These are phyloP conservation scores for Trichoderma sp. DNA, from an alignment of 2,329 filamentous ascomycete species.

Conservation along the genomic window DNA sequence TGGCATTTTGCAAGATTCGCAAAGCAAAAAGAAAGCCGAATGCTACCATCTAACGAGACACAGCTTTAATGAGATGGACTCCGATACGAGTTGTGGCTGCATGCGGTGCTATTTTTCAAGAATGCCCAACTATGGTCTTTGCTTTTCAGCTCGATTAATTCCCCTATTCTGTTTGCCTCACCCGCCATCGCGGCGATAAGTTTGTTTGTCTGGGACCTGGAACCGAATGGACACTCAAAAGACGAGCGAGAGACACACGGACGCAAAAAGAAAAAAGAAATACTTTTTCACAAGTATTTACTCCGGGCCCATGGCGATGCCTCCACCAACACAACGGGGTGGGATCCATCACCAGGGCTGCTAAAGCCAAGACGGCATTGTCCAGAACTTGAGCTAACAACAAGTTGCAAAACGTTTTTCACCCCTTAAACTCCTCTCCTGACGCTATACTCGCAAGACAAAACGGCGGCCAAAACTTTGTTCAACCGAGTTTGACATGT, in stretches of 20 bases:
- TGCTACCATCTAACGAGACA: background rate
- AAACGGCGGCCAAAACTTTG: conserved; percentile 9
- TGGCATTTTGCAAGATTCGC: background rate
- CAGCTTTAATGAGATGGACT: background rate
- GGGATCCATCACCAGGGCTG: background rate
- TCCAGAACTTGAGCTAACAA: background rate
- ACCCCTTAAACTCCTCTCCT: background rate
- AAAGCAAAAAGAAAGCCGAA: background rate
- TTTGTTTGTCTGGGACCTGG: background rate
- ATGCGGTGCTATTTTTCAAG: conserved; percentile 12
- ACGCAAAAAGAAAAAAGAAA: background rate
- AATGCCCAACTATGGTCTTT: background rate
- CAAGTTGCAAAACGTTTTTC: background rate
- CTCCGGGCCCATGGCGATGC: background rate
- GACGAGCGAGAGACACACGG: background rate
- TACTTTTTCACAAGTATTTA: background rate
- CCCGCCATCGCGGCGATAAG: background rate
- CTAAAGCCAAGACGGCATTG: background rate
- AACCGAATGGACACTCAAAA: background rate
- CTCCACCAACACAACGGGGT: background rate
- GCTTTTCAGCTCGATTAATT: background rate
- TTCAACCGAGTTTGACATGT: background rate
- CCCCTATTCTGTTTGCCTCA: background rate
- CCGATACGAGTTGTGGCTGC: background rate
- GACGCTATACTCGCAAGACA: background rate